Evolutionary conservation across 768 basidiomycete species (phyloP), one percentile per base, ranked within the genome.

Genomic region (Dioszegia aurantiaca): DNA sequence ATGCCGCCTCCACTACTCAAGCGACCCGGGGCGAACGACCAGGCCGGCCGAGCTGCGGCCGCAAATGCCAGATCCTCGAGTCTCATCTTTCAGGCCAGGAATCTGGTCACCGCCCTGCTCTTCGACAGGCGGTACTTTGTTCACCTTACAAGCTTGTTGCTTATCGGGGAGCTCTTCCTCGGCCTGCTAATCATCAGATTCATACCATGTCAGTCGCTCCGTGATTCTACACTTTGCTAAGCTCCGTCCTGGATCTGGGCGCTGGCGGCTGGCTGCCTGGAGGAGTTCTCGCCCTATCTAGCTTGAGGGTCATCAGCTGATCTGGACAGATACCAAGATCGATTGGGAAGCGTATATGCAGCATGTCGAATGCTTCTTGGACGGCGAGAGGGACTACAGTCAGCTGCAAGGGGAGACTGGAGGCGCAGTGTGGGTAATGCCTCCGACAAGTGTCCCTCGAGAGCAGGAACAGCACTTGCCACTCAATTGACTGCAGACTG

Each of bases 291-390:
- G 10, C 16, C 46, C 21, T n/a, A 47, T 58, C 30, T 10, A 42
- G 31, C 0, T 37, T n/a, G n/a, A n/a, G 48, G 30, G 40, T 17
- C 2, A 10, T 19, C 40, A 31, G 31, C 72, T 61, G 47, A 61
- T 42, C n/a, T n/a, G 61, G 36, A 3, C 79, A 97, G 94, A 93
- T 79, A 98, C 95, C 11, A 93, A 99, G 78, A 99, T 99, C 68
- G 95, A 99, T 78, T 98, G 90, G 86, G 83, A 86, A 69, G 97
- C 95, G 0, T 99, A 99, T 73, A 90, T 97, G 85, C 79, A 86
- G 52, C 95, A 98, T 53, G 82, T 88, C 0, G 82, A 86, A 56
- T 73, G 87, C 40, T 91, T 89, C 78, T 67, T 88, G 45, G 82
- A 84, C 55, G 92, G 92, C 31, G 87, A 93, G 73, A 81, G 86